These are phyloP conservation scores for Sporobolus alterniflorus DNA, from an alignment of 202 grass and related monocot genomes.

Conservation along the genomic window DNA sequence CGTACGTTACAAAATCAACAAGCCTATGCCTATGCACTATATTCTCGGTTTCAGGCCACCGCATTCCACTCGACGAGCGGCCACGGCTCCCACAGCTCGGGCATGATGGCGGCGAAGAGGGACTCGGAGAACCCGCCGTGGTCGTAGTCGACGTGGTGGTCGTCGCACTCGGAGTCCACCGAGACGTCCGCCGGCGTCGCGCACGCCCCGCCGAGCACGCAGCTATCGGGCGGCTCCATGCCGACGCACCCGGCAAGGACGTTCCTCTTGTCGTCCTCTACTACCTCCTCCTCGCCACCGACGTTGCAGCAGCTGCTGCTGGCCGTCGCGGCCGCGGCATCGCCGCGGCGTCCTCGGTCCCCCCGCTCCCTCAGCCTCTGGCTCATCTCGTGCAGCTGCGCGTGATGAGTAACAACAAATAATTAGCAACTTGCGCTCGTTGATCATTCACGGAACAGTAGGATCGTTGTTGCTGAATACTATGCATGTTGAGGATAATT, in stretches of 20 bases:
- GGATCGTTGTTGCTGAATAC: not conserved
- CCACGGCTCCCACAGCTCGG: conserved; percentile 64
- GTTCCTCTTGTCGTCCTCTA: conserved; percentile 48
- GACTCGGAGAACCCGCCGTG: conserved; percentile 33
- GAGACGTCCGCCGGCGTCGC: conserved; percentile 44
- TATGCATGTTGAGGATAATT: not conserved
- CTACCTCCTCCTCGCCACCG: not conserved
- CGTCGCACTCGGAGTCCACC: conserved; percentile 47
- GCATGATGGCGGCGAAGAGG: conserved; percentile 50
- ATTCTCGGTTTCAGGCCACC: conserved; percentile 30
- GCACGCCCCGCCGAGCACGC: conserved; percentile 49
- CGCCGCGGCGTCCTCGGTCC: conserved; percentile 16
- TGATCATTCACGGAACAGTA: not conserved
- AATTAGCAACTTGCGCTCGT: not conserved
- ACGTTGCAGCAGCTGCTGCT: conserved; percentile 59
- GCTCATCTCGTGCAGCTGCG: conserved; percentile 62
- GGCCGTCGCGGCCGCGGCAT: not conserved
- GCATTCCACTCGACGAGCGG: conserved; percentile 58
- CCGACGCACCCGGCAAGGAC: conserved; percentile 5
- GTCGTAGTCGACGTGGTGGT: conserved; percentile 33
- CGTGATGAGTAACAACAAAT: not conserved
- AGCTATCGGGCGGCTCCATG: conserved; percentile 50
- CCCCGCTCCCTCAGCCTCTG: conserved; percentile 57
- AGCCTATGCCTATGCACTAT: not conserved
- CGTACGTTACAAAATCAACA: conserved; percentile 23